These are phyloP conservation scores for Erysimum cheiranthoides DNA, from an alignment of 345 rosid species.

Conservation along the genomic window DNA sequence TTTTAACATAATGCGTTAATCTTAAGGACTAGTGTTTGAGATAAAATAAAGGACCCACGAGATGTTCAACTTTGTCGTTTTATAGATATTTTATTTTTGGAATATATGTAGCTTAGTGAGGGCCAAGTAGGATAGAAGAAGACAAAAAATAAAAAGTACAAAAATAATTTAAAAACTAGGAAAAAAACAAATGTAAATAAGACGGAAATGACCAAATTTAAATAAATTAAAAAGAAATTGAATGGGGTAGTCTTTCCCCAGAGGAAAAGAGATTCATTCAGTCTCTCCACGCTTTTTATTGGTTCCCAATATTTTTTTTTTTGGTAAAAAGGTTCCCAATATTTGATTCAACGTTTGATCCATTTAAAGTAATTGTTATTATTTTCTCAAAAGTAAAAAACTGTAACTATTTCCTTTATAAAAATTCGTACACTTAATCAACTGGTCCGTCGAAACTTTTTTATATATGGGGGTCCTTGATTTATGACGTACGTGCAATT, in stretches of 20 bases:
- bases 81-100: conserved; percentile 28
- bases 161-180: conserved; percentile 5
- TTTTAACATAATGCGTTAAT: conserved; percentile 30
- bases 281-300: conserved; percentile 40
- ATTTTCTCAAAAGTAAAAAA: not conserved
- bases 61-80: conserved; percentile 37
- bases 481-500: conserved; percentile 18
- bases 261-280: conserved; percentile 38
- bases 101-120: conserved; percentile 41
- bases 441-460: conserved; percentile 27
- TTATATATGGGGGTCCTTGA: conserved; percentile 17
- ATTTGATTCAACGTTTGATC: conserved; percentile 39
- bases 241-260: conserved; percentile 44
- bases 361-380: conserved; percentile 27
- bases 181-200: conserved; percentile 34
- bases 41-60: conserved; percentile 35
- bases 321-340: conserved; percentile 45
- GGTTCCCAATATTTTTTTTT: conserved; percentile 44
- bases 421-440: conserved; percentile 34
- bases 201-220: conserved; percentile 42
- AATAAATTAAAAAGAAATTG: conserved; percentile 27
- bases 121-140: conserved; percentile 42
- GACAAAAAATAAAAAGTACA: conserved; percentile 35
- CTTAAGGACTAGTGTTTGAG: conserved; percentile 36
- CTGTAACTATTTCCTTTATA: conserved; percentile 29